Base-by-base conservation (phyloP, 2,329 filamentous ascomycete species). In the Paraphaeosphaeria minitans region DNA sequence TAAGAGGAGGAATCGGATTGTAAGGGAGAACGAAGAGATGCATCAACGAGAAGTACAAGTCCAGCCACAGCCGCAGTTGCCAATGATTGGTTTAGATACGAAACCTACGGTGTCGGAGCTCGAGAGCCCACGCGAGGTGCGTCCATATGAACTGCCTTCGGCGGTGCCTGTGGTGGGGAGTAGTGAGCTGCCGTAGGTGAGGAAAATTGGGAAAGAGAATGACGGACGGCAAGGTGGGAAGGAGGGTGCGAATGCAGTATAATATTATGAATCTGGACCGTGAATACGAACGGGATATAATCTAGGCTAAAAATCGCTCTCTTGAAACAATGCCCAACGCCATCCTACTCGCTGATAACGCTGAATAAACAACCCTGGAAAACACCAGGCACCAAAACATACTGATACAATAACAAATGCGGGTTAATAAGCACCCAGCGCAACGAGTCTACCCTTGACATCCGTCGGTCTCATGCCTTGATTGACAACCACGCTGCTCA, bases 401-500 rank as follows among this genome's bases (percentile, higher is more conserved):
- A 45, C 24, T 35, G 33, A 43, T 53, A 53, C 41, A 53, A 43
- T 4, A 42, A 35, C 4, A 19, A 45, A 16, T 43, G 29, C 27
- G 10, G 29, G 22, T 39, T 53, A 53, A 45, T 45, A 53, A 13
- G 51, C 73, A 47, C 73, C 73, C 33, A 77, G 62, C 35, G 69
- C 67, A 49, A 61, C 57, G n/a, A 77, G 59, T 31, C 73, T 68
- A 12, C 64, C 67, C 62, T 68, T 73, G 10, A 78, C 63, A 60
- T 77, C 73, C 51, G 65, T 43, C 1, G 72, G 73, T 47, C 74
- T 71, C 66, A 74, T 69, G 12, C 63, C 62, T 57, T 65, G 67
- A 55, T 76, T 79, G 37, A 83, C 70, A 19, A 81, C 78, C 4
- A 82, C 77, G 31, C 77, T 80, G 49, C 75, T 75, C 50, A 82